Conservation (phyloP, 495 filamentous ascomycete genomes). For the Penicillium egyptiacum region DNA sequence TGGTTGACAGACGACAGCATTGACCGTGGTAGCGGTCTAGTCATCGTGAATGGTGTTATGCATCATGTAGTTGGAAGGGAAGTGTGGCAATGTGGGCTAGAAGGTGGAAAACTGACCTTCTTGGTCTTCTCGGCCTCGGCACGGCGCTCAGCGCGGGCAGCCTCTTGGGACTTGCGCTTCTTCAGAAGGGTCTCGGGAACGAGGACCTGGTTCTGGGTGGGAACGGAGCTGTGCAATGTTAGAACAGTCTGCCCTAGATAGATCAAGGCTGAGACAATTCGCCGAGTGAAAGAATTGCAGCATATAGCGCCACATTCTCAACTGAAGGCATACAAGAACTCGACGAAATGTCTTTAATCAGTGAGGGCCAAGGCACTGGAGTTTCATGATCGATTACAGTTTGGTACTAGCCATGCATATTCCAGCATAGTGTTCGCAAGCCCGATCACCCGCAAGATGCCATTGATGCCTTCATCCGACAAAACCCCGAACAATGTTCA, state of each 20-base stretch:
- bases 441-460: conserved; percentile 16
- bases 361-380: conserved; percentile 53
- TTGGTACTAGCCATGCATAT: conserved; percentile 34
- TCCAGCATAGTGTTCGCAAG: conserved; percentile 34
- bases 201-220: conserved; percentile 87
- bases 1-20: conserved; percentile 99
- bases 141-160: conserved; percentile 83
- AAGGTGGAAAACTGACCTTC: conserved; percentile 63
- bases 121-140: conserved; percentile 82
- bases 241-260: conserved; percentile 70
- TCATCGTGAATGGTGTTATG: conserved; percentile 71
- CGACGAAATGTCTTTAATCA: conserved; percentile 77
- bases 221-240: conserved; percentile 71
- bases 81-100: background rate
- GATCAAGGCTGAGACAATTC: conserved; percentile 63
- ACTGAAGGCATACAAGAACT: conserved; percentile 66
- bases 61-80: conserved; percentile 55
- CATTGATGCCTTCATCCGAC: conserved; percentile 63
- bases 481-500: conserved; percentile 73
- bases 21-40: conserved; percentile 75
- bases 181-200: conserved; percentile 98
- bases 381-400: conserved; percentile 2
- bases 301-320: conserved; percentile 86
- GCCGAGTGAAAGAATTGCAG: conserved; percentile 88
- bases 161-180: conserved; percentile 99